Conservation (phyloP, 352 stramenopile genomes). For the Phytophthora sp. region DNA sequence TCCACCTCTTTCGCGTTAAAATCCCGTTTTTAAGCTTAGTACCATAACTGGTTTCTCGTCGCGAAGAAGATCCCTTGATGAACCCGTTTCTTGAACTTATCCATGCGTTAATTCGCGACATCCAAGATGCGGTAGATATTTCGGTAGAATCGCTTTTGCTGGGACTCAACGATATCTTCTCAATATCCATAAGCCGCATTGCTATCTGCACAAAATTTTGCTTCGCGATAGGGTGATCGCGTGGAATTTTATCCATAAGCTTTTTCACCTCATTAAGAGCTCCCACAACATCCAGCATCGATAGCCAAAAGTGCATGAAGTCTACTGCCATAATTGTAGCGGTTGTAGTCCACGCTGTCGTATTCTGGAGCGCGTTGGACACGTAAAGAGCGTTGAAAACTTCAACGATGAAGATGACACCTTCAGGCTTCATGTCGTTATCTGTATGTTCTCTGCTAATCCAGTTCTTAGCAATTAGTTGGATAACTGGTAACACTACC, state of each 20-base stretch:
- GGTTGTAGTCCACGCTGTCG: conserved; percentile 31
- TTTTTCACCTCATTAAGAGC: conserved; percentile 21
- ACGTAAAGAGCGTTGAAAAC: conserved; percentile 61
- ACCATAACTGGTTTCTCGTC: neutral
- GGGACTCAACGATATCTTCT: neutral
- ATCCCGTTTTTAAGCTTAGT: neutral
- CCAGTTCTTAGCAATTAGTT: conserved; percentile 51
- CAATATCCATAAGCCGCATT: conserved; percentile 11
- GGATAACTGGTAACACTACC: conserved; percentile 47
- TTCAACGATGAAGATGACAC: conserved; percentile 58
- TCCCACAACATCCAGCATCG: conserved; percentile 27
- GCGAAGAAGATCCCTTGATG: conserved; percentile 1
- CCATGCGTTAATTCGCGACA: conserved; percentile 12
- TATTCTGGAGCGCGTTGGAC: conserved; percentile 41
- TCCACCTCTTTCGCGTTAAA: neutral
- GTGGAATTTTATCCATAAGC: conserved; percentile 26
- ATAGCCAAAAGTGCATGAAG: conserved; percentile 31
- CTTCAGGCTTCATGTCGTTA: conserved; percentile 45
- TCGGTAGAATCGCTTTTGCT: neutral
- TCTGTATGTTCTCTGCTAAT: conserved; percentile 27
- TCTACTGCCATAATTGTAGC: conserved; percentile 16
- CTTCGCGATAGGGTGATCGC: neutral
- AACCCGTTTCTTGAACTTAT: conserved; percentile 2
- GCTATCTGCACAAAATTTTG: conserved; percentile 32
- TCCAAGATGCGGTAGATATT: neutral